phyloP scores from a whole-genome alignment of 1,139 yeast genomes.

The Zygotorulaspora mrakii region DNA sequence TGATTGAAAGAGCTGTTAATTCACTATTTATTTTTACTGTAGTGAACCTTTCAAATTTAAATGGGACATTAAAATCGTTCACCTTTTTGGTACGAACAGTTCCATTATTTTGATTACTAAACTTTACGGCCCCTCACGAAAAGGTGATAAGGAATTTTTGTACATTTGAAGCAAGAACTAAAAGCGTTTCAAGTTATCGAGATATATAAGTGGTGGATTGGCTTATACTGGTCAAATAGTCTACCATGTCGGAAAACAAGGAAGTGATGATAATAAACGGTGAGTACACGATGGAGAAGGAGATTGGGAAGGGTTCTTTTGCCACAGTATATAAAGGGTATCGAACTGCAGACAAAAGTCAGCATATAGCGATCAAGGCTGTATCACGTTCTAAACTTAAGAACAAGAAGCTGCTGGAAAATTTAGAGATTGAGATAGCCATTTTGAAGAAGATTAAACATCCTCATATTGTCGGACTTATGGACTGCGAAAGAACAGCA shows the following conservation, averaged over 20 bases:
- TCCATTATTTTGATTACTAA: conserved; percentile 1
- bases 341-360: conserved; percentile 27
- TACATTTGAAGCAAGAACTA: not conserved
- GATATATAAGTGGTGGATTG: not conserved
- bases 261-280: conserved; percentile 19
- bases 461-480: conserved; percentile 84
- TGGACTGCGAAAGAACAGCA: conserved; percentile 76
- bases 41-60: not conserved
- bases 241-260: conserved; percentile 13
- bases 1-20: conserved; percentile 3
- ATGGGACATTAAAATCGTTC: conserved; percentile 4
- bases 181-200: not conserved
- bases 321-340: conserved; percentile 85
- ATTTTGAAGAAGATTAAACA: conserved; percentile 83
- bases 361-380: conserved; percentile 68
- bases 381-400: conserved; percentile 79
- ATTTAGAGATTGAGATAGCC: conserved; percentile 84
- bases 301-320: conserved; percentile 92
- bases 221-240: not conserved
- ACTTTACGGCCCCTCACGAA: conserved; percentile 4
- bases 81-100: conserved; percentile 2
- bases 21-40: conserved; percentile 1
- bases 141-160: conserved; percentile 6
- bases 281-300: conserved; percentile 38
- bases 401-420: conserved; percentile 81